phyloP scores from a whole-genome alignment of 768 basidiomycete species.

The Boletus insuetus region DNA sequence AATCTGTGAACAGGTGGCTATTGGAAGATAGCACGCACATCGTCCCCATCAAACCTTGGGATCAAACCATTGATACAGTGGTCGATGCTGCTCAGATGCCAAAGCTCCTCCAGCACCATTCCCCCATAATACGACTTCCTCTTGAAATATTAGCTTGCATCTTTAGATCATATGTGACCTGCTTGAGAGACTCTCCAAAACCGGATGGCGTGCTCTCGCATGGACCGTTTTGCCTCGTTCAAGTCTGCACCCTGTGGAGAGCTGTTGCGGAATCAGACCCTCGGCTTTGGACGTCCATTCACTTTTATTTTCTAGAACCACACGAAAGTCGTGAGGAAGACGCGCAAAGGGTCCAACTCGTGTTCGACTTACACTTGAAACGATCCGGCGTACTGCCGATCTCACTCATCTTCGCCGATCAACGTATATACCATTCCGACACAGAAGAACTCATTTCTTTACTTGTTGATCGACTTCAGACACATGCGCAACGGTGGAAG shows the following conservation, averaged over 20 bases:
- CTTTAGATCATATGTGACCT: conserved; percentile 8
- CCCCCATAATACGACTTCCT: conserved; percentile 10
- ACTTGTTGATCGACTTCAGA: conserved; percentile 12
- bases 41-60: too few species aligned
- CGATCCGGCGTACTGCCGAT: conserved; percentile 13
- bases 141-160: conserved; percentile 36
- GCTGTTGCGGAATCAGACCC: conserved; percentile 8
- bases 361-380: conserved; percentile 12
- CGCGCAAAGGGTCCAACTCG: background rate
- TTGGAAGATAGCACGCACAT: too few species aligned
- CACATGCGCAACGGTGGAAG: conserved; percentile 19
- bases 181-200: background rate
- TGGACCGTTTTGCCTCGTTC: conserved; percentile 12
- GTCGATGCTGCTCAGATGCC: too few species aligned
- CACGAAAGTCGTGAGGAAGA: background rate
- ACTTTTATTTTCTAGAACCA: conserved; percentile 8
- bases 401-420: conserved; percentile 19
- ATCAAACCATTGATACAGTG: too few species aligned
- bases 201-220: background rate
- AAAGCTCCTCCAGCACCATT: too few species aligned
- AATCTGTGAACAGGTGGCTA: too few species aligned
- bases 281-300: conserved; percentile 23
- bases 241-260: conserved; percentile 23
- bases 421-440: conserved; percentile 3
- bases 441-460: conserved; percentile 8